phyloP scores from a whole-genome alignment of 1,139 yeast species.

The Wickerhamomyces sp. region DNA sequence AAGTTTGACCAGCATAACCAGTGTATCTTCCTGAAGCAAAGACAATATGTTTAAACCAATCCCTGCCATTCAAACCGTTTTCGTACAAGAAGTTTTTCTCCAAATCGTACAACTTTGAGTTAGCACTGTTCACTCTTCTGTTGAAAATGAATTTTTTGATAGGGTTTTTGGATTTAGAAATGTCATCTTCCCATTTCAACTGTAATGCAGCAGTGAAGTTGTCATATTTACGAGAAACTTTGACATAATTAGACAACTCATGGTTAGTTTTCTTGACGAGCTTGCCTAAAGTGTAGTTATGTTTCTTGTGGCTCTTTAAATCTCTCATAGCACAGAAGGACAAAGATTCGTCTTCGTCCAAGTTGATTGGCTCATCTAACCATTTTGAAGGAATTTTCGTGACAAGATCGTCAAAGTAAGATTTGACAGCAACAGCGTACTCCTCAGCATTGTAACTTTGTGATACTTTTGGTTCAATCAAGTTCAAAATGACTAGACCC shows the following conservation, averaged over 20 bases:
- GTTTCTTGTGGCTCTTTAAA: constrained; percentile 1
- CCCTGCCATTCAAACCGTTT: constrained; percentile 61
- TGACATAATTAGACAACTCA: constrained; percentile 12
- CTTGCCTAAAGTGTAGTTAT: constrained; percentile 10
- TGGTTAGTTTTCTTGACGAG: constrained; percentile 14
- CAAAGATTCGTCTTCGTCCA: constrained; percentile 10
- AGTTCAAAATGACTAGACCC: constrained; percentile 43
- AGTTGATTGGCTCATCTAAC: constrained; percentile 21
- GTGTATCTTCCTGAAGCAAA: constrained; percentile 83
- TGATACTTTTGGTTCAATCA: constrained; percentile 42
- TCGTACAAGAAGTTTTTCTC: constrained; percentile 65
- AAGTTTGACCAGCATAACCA: constrained; percentile 79
- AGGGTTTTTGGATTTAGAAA: constrained; percentile 24
- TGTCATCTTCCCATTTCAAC: constrained; percentile 23
- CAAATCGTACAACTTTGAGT: constrained; percentile 44
- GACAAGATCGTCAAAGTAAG: constrained; percentile 30
- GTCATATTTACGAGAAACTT: constrained; percentile 26
- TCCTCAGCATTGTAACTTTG: constrained; percentile 37
- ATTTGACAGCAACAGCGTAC: constrained; percentile 36
- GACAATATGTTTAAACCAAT: constrained; percentile 85
- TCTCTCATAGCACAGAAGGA: constrained; percentile 14
- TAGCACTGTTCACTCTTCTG: constrained; percentile 28
- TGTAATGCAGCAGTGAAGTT: constrained; percentile 24
- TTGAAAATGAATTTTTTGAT: constrained; percentile 22
- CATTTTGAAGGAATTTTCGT: constrained; percentile 36